A percentile compares a stretch with the other conserved stretches of the same genome.
These are phyloP conservation scores for Ambrosia artemisiifolia DNA, from an alignment of 129 eudicot genomes.

Conservation along the genomic window DNA sequence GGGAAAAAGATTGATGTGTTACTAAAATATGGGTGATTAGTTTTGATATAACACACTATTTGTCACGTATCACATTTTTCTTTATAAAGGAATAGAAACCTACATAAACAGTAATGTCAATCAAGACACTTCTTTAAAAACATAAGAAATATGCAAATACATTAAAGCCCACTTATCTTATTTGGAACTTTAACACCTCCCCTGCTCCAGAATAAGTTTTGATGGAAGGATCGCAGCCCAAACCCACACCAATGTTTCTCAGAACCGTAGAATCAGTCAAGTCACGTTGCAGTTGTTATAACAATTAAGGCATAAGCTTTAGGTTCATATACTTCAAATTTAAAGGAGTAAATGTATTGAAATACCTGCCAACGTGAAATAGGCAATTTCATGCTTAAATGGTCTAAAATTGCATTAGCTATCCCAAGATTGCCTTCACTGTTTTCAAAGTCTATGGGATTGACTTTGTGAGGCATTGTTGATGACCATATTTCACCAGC, in stretches of 20 bases:
- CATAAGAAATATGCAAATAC: no score
- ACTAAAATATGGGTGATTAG: no score
- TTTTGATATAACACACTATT: no score
- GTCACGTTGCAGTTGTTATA: constrained; percentile 51
- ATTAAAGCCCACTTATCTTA: no score
- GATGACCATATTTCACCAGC: constrained; percentile 95
- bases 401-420: constrained; percentile 76
- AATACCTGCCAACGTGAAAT: constrained; percentile 95
- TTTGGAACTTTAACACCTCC: no score
- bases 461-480: constrained; percentile 95
- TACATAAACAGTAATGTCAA: no score
- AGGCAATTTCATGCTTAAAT: constrained; percentile 74
- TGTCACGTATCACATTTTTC: no score
- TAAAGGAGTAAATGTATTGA: background rate
- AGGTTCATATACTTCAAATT: background rate
- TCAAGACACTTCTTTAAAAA: no score
- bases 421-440: constrained; percentile 96
- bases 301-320: background rate
- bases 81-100: no score
- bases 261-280: constrained; percentile 82
- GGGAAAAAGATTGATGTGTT: no score
- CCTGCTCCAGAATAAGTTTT: no score
- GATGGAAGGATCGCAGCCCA: no score
- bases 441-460: constrained; percentile 93
- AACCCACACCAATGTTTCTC: constrained; percentile 78